Percentiles rank a stretch among this genome's conserved stretches.
Conservation (phyloP, 768 basidiomycete species). For the Phaffia australis region DNA sequence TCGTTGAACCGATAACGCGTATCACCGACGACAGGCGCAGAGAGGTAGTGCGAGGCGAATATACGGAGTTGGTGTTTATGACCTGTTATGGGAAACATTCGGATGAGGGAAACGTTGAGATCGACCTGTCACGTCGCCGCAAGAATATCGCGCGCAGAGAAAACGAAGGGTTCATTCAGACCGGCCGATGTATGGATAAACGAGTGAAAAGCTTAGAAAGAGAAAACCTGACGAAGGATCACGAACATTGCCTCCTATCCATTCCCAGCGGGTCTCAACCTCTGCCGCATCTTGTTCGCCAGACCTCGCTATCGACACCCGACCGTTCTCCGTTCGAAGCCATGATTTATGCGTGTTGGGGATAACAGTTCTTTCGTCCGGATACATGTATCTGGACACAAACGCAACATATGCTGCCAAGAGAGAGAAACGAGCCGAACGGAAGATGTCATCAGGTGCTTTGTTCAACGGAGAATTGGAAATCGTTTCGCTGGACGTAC, state of each 20-base stretch:
- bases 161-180: background rate
- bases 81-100: constrained; percentile 19
- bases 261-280: constrained; percentile 10
- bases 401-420: constrained; percentile 14
- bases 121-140: background rate
- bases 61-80: constrained; percentile 25
- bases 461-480: background rate
- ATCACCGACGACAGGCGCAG: constrained; percentile 22
- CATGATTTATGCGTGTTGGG: background rate
- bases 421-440: background rate
- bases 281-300: constrained; percentile 1
- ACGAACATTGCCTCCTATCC: constrained; percentile 13
- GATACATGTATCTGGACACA: constrained; percentile 5
- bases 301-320: background rate
- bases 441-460: background rate
- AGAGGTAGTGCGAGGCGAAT: constrained; percentile 5
- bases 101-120: constrained; percentile 23
- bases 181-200: background rate
- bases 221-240: background rate
- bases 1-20: constrained; percentile 5
- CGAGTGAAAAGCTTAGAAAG: background rate
- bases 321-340: constrained; percentile 6
- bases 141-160: background rate
- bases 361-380: background rate
- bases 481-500: background rate